Evolutionary conservation across 352 stramenopile genomes (phyloP).

Genomic region (Blastocystis sp.): DNA sequence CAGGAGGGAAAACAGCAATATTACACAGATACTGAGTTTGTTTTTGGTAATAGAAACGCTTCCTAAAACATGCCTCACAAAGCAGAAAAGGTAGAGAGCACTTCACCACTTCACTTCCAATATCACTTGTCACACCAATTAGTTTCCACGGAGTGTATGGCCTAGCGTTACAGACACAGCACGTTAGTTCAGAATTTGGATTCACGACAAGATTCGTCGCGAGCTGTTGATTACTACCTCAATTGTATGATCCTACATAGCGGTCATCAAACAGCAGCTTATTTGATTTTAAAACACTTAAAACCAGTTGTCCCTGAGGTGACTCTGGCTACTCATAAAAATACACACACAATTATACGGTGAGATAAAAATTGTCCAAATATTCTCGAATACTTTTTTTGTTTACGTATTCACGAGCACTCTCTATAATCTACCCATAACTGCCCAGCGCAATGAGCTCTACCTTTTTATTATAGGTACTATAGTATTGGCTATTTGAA

Average conservation of each 20-base stretch:
- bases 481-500: not conserved
- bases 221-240: not conserved
- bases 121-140: not conserved
- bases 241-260: not conserved
- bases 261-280: not conserved
- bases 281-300: not conserved
- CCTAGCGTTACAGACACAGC: not conserved
- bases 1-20: not conserved
- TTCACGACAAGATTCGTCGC: not conserved
- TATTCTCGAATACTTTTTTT: not conserved
- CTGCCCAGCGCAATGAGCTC: not conserved
- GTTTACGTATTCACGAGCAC: not conserved
- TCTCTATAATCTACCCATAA: not conserved
- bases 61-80: not conserved
- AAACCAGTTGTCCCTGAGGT: not conserved
- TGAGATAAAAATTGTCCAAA: not conserved
- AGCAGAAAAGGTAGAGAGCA: not conserved
- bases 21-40: constrained; percentile 17
- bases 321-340: not conserved
- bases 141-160: not conserved
- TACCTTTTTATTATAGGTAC: not conserved
- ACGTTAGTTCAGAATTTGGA: not conserved
- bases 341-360: not conserved
- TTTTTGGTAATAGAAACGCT: not conserved
- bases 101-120: not conserved